Conservation (phyloP, 495 filamentous ascomycete species). For the Aspergillus funiculosus region DNA sequence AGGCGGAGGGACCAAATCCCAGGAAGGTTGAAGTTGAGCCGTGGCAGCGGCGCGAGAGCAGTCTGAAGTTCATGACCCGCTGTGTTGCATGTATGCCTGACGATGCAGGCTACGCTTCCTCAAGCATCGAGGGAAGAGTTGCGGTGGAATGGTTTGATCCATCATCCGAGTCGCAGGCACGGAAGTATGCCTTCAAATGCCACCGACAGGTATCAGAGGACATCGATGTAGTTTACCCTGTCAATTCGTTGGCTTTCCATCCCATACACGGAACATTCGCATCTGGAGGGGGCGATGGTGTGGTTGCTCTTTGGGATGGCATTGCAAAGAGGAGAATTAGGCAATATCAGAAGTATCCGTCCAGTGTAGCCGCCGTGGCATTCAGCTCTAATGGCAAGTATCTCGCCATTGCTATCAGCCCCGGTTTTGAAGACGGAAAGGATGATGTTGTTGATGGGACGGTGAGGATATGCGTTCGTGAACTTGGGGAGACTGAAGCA, state of each 20-base stretch:
- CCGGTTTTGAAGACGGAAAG: slow-evolving; percentile 88
- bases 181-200: slow-evolving; percentile 98
- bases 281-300: slow-evolving; percentile 85
- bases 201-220: slow-evolving; percentile 71
- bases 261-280: slow-evolving; percentile 88
- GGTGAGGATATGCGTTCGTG: slow-evolving; percentile 72
- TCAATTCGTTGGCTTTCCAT: slow-evolving; percentile 91
- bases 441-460: slow-evolving; percentile 64
- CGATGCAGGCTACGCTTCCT: slow-evolving; percentile 83
- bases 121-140: slow-evolving; percentile 85
- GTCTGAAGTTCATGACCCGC: slow-evolving; percentile 91
- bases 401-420: slow-evolving; percentile 77
- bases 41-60: slow-evolving; percentile 86
- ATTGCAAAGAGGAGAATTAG: slow-evolving; percentile 83
- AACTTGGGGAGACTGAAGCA: slow-evolving; percentile 80
- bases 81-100: slow-evolving; percentile 95
- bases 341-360: slow-evolving; percentile 78
- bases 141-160: slow-evolving; percentile 98
- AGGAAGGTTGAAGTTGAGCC: slow-evolving; percentile 59
- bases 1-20: slow-evolving; percentile 36
- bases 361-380: slow-evolving; percentile 67
- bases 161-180: slow-evolving; percentile 69
- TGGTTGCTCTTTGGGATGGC: slow-evolving; percentile 94
- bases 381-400: slow-evolving; percentile 79
- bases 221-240: slow-evolving; percentile 86